A percentile compares a stretch with the other conserved stretches of the same genome.
Evolutionary conservation across 441 rosid genomes (phyloP).

Genomic region (Adansonia grandidieri): DNA sequence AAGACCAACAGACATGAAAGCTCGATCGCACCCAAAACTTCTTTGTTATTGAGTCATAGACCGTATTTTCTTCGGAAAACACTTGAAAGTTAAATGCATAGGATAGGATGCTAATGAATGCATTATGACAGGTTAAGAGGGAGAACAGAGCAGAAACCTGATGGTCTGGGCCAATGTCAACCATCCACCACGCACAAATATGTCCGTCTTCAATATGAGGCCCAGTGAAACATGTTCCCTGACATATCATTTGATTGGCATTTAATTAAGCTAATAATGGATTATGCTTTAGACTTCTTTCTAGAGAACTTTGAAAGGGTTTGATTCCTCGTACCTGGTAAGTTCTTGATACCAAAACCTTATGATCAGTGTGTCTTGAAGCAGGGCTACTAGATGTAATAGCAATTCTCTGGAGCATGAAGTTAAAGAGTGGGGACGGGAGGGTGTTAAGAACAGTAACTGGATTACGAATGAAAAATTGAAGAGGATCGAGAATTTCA

Average conservation of each 20-base stretch:
- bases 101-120: not conserved
- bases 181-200: constrained; percentile 89
- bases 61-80: too few relatives aligned
- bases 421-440: constrained; percentile 12
- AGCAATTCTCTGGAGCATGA: constrained; percentile 62
- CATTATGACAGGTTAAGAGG: not conserved
- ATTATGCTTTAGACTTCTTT: not conserved
- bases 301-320: not conserved
- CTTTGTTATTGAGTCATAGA: too few relatives aligned
- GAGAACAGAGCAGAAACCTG: constrained; percentile 53
- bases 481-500: constrained; percentile 33
- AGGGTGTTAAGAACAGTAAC: constrained; percentile 17
- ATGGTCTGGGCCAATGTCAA: constrained; percentile 89
- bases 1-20: not conserved
- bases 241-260: not conserved
- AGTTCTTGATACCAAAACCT: constrained; percentile 81
- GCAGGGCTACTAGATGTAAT: constrained; percentile 84
- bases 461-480: not conserved
- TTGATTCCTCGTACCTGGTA: constrained; percentile 60
- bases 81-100: too few relatives aligned
- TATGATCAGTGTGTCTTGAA: constrained; percentile 89
- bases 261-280: not conserved
- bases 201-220: constrained; percentile 77
- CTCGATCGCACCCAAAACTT: too few relatives aligned
- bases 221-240: constrained; percentile 93